Evolutionary conservation across 257 asterid species (phyloP), one percentile per base, ranked within the genome.

Genomic region (Mentha longifolia): DNA sequence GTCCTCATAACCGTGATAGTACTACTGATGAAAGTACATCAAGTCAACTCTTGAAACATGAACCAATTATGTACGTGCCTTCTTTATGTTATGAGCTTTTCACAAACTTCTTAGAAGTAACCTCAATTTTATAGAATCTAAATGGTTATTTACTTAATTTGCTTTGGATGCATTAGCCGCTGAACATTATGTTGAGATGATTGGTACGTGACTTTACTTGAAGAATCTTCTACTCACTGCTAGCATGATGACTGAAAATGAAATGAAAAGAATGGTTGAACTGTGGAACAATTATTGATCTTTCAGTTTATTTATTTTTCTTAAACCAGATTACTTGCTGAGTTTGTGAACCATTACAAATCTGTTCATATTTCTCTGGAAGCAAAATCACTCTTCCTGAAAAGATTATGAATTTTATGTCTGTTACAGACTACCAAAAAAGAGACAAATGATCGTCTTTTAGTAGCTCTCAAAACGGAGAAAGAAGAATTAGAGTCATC

Each of bases 401-500:
- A 41, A 60, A 68, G 64, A 20, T n/a, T 61, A 9, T 67, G 33
- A 71, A 50, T 43, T 61, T 61, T 61, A 16, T 71, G 49, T 64
- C 55, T 64, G 37, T 72, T 46, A 70, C 89, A 89, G 99, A 68
- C 67, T 72, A 82, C 79, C 67, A 84, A 84, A 71, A 98, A 79
- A 82, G 90, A 83, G 80, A 79, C 86, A 49, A 82, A 80, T 71
- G 93, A 80, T 49, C 80, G 61, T 25, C 83, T 84, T 74, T 13
- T 92, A 70, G 84, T 82, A 64, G 74, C 88, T 52, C 84, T 87
- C 67, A 84, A 86, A 78, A 84, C 88, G 59, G 92, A 87, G 73
- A 88, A 87, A 83, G 91, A 88, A 65, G 95, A 89, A 77, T 31
- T 90, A 61, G 97, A 89, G 75, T 82, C 85, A 6, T 83, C 95